Percentiles rank a stretch among this genome's conserved stretches.
phyloP scores from a whole-genome alignment of 208 protist species.

The Trichomonas vaginalis region DNA sequence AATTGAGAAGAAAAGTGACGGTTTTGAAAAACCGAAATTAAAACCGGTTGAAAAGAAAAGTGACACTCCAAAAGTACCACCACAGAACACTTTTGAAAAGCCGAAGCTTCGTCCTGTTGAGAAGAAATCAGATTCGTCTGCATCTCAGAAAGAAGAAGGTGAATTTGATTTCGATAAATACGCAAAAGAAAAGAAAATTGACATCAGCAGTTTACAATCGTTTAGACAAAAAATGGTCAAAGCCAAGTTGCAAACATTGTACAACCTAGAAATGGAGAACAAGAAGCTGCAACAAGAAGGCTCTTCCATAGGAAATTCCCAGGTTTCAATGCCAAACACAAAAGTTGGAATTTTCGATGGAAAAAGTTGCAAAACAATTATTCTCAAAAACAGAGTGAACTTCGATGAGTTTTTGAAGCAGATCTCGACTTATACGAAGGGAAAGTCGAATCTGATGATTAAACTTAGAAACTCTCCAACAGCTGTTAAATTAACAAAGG shows the following conservation, averaged over 20 bases:
- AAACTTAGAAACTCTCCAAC: background rate
- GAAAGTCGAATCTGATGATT: background rate
- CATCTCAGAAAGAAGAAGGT: background rate
- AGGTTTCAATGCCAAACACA: background rate
- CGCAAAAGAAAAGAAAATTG: background rate
- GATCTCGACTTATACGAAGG: background rate
- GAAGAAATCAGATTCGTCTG: background rate
- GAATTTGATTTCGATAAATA: background rate
- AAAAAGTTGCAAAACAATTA: background rate
- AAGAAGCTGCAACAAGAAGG: background rate
- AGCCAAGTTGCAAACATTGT: background rate
- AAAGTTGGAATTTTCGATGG: background rate
- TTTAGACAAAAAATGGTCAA: background rate
- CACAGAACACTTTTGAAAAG: background rate
- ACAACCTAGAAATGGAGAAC: background rate
- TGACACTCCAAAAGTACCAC: background rate
- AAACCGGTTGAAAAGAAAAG: background rate
- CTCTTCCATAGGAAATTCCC: background rate
- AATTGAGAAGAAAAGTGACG: too few relatives aligned
- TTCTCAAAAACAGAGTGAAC: background rate
- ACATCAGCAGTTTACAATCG: background rate
- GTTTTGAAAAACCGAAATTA: background rate
- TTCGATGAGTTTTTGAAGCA: background rate
- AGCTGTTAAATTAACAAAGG: background rate
- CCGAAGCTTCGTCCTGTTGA: background rate